Percentiles rank a stretch among this genome's conserved stretches.
Evolutionary conservation across 331 rosid species (phyloP).

Genomic region (Stylosanthes scabra): DNA sequence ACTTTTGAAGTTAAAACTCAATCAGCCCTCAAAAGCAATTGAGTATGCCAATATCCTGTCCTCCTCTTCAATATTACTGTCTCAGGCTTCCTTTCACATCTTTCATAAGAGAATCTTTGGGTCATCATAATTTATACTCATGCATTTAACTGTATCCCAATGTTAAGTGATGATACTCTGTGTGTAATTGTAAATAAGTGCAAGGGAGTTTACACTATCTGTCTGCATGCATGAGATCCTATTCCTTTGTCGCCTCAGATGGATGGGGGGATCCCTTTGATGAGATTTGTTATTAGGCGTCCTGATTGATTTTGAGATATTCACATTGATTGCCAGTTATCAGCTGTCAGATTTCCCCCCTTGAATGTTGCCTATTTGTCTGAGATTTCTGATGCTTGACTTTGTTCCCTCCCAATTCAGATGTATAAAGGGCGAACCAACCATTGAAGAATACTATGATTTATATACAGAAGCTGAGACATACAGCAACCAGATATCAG

Average conservation of each 20-base stretch:
- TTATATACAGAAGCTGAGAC: conserved; percentile 63
- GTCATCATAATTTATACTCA: neutral
- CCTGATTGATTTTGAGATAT: conserved; percentile 18
- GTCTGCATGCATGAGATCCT: conserved; percentile 14
- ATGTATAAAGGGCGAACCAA: conserved; percentile 90
- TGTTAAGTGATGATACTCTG: conserved; percentile 12
- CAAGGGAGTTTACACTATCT: neutral
- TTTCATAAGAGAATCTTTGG: conserved; percentile 25
- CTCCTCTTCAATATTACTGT: conserved; percentile 24
- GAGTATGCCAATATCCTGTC: conserved; percentile 61
- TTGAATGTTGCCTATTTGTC: conserved; percentile 1
- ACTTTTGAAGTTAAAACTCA: conserved; percentile 78
- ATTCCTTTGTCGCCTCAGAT: conserved; percentile 24
- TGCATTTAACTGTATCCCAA: conserved; percentile 1
- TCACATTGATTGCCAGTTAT: conserved; percentile 23
- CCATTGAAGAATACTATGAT: conserved; percentile 92
- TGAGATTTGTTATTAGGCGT: neutral
- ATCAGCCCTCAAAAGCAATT: conserved; percentile 71
- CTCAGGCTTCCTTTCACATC: conserved; percentile 32
- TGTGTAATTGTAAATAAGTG: neutral
- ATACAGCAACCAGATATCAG: conserved; percentile 55
- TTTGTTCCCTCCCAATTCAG: conserved; percentile 52
- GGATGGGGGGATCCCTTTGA: conserved; percentile 17
- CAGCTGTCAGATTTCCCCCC: neutral
- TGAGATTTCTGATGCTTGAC: conserved; percentile 35